A percentile compares a stretch with the other conserved stretches of the same genome.
phyloP scores from a whole-genome alignment of 1,284 basidiomycete species.

The Irpex sp. region DNA sequence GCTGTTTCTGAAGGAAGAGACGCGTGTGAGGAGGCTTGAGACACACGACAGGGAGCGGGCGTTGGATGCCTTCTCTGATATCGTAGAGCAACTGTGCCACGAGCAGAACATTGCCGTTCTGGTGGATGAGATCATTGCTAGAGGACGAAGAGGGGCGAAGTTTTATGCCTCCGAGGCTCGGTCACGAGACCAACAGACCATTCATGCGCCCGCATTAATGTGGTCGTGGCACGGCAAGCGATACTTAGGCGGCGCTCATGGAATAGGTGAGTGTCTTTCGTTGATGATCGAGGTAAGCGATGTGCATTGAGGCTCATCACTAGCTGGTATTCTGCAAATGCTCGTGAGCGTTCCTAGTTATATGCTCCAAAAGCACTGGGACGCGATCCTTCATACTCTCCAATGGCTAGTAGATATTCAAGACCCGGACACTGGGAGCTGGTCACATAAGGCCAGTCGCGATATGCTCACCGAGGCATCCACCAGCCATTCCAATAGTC shows the following conservation, averaged over 20 bases:
- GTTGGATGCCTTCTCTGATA: neutral
- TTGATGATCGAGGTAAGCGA: neutral
- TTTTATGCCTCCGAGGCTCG: constrained; percentile 22
- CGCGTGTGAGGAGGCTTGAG: constrained; percentile 3
- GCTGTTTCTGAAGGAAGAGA: constrained; percentile 34
- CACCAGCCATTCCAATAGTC: constrained; percentile 8
- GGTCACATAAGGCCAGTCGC: constrained; percentile 41
- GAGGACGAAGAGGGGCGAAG: constrained; percentile 39
- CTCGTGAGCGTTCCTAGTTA: constrained; percentile 39
- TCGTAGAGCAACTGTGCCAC: constrained; percentile 16
- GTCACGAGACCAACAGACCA: constrained; percentile 17
- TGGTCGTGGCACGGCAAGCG: constrained; percentile 54
- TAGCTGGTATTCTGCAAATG: constrained; percentile 51
- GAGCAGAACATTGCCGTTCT: constrained; percentile 24
- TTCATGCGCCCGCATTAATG: constrained; percentile 41
- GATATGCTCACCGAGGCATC: constrained; percentile 16
- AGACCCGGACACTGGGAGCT: constrained; percentile 41
- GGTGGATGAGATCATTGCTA: constrained; percentile 42
- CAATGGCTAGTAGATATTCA: constrained; percentile 46
- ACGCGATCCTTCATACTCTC: constrained; percentile 38
- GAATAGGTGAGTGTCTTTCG: constrained; percentile 39
- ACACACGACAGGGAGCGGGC: neutral
- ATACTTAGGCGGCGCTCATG: constrained; percentile 55
- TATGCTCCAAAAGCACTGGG: constrained; percentile 34
- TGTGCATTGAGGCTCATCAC: neutral